Evolutionary conservation across 441 rosid genomes (phyloP), one percentile per base, ranked within the genome.

Genomic region (Adansonia gregorii): DNA sequence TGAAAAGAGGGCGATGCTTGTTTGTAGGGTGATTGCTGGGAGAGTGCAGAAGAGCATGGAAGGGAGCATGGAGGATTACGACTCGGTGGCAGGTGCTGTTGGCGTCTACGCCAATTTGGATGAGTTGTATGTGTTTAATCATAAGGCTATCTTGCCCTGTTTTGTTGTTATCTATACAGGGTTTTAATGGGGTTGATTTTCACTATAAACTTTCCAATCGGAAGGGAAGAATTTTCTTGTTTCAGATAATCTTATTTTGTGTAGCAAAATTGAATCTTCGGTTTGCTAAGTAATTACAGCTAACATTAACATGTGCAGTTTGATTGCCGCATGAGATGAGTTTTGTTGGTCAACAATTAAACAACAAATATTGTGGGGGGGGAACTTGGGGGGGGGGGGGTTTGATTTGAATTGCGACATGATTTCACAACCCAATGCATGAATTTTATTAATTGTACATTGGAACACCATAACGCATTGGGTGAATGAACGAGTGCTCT

Each of bases 11-110:
- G 94, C 93, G 10, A 92, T 92, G 97, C 85, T 92, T 79, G 97
- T 89, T 2, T 90, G 97, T 24, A 82, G 97, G 74, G 94, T 92
- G n/a, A 90, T 92, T 56, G 94, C 97, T 0, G 97, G 97, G 74
- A 88, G 88, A 75, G 97, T 92, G 78, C 90, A 87, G 87, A 88
- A 87, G 85, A 72, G 74, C 35, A 63, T 39, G 77, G 91, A 81
- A 20, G 85, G 88, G 3, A 83, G 27, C 46, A 9, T 71, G 78
- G 93, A 88, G 77, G 90, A 86, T 49, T 90, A 84, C 74, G 97
- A 92, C 71, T 92, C 97, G 0, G 77, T 84, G 51, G 90, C 86
- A 6, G 88, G 86, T 43, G 90, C 80, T 1, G 77, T 76, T 27
- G 94, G 90, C 72, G 74, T 88, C 20, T 90, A 89, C 78, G 88